phyloP scores from a whole-genome alignment of 331 rosid species.

The Ulmus americana region DNA sequence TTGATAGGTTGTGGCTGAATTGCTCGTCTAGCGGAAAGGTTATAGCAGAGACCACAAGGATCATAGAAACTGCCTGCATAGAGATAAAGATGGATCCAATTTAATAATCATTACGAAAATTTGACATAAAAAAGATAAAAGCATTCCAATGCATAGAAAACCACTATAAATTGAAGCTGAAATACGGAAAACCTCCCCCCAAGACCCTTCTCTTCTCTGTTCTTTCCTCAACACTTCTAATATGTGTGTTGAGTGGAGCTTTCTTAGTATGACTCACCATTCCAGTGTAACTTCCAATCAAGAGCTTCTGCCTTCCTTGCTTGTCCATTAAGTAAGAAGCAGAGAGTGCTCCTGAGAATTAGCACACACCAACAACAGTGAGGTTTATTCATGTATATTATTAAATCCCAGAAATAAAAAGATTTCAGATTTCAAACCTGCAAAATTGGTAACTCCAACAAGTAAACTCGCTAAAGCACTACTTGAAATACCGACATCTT shows the following conservation, averaged over 20 bases:
- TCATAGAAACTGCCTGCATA: constrained; percentile 71
- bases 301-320: constrained; percentile 76
- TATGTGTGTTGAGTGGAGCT: neutral
- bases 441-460: constrained; percentile 79
- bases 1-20: constrained; percentile 52
- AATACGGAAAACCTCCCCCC: neutral
- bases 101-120: neutral
- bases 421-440: constrained; percentile 44
- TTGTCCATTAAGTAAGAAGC: constrained; percentile 70
- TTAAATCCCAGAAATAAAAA: constrained; percentile 5
- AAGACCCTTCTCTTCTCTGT: neutral
- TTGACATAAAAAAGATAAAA: neutral
- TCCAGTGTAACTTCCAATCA: constrained; percentile 77
- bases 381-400: constrained; percentile 22
- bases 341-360: constrained; percentile 58
- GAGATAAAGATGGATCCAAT: constrained; percentile 4
- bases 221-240: neutral
- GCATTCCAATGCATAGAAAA: neutral
- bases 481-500: constrained; percentile 65
- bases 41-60: constrained; percentile 51
- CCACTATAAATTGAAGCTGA: neutral
- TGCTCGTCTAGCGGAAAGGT: constrained; percentile 58
- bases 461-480: constrained; percentile 67
- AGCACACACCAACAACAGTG: constrained; percentile 24
- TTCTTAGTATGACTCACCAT: constrained; percentile 51